These are phyloP conservation scores for Lignosus rhinocerotis DNA, from an alignment of 1,284 basidiomycete species.

Conservation along the genomic window DNA sequence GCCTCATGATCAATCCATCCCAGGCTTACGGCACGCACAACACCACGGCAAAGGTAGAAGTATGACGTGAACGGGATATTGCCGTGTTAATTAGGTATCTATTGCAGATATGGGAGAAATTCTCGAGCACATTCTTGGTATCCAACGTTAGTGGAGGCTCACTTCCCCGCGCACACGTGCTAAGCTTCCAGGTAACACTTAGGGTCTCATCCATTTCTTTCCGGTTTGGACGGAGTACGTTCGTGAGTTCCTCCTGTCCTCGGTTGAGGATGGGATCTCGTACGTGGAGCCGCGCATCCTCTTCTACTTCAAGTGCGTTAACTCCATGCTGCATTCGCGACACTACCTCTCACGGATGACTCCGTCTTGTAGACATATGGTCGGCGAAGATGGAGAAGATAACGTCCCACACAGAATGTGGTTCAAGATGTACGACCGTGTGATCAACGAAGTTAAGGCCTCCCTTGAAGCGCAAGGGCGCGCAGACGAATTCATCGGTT, in stretches of 20 bases:
- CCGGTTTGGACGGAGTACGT: constrained; percentile 63
- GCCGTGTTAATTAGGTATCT: neutral
- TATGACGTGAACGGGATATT: neutral
- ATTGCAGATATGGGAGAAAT: constrained; percentile 71
- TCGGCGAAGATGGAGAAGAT: constrained; percentile 55
- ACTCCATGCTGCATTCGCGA: neutral
- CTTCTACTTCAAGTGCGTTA: constrained; percentile 56
- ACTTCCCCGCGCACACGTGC: neutral
- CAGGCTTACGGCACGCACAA: constrained; percentile 74
- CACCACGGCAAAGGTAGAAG: constrained; percentile 56
- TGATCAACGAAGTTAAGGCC: constrained; percentile 54
- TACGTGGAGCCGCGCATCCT: constrained; percentile 74
- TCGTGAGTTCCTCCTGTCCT: constrained; percentile 60
- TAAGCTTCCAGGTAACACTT: neutral
- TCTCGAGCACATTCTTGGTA: constrained; percentile 51
- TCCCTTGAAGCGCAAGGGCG: constrained; percentile 53
- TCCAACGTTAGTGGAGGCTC: constrained; percentile 38
- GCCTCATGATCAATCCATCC: constrained; percentile 63
- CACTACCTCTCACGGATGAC: neutral
- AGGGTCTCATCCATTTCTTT: constrained; percentile 56
- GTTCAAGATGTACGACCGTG: constrained; percentile 57
- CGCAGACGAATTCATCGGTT: constrained; percentile 62
- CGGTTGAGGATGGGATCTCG: constrained; percentile 71
- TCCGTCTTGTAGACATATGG: constrained; percentile 40
- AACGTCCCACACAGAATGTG: constrained; percentile 63